Conservation (phyloP, 164 flowering plant genomes). For the Nymphaea colorata region DNA sequence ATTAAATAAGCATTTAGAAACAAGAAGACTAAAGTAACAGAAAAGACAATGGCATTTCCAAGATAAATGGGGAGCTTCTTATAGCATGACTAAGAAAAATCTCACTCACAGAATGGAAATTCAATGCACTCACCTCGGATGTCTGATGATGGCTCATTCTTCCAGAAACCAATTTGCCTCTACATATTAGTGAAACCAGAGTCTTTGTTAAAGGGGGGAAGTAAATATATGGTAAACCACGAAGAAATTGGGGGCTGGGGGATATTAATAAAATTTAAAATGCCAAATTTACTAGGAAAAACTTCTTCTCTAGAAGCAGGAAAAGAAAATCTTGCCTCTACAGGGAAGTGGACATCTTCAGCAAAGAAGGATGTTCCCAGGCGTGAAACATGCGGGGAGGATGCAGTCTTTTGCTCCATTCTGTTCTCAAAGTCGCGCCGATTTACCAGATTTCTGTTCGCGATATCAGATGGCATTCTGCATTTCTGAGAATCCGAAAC, state of each 20-base stretch:
- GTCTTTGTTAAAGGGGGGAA: no score
- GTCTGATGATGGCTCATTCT: conserved; percentile 23
- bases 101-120: not conserved
- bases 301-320: no score
- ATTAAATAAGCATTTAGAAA: no score
- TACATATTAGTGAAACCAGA: conserved; percentile 14
- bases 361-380: conserved; percentile 23
- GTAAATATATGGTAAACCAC: not conserved
- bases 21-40: not conserved
- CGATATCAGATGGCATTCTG: conserved; percentile 33
- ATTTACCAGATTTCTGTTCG: not conserved
- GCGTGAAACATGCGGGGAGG: conserved; percentile 14
- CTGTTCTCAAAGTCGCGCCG: not conserved
- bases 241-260: not conserved
- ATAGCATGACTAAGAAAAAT: not conserved
- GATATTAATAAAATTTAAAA: no score
- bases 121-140: conserved; percentile 27
- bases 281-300: not conserved
- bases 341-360: conserved; percentile 26
- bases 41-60: not conserved
- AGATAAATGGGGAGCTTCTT: not conserved
- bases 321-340: conserved; percentile 24
- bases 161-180: conserved; percentile 59
- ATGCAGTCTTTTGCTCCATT: conserved; percentile 29
- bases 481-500: conserved; percentile 5